These are phyloP conservation scores for Xylaria multiplex DNA, from an alignment of 2,329 filamentous ascomycete genomes.

Conservation along the genomic window DNA sequence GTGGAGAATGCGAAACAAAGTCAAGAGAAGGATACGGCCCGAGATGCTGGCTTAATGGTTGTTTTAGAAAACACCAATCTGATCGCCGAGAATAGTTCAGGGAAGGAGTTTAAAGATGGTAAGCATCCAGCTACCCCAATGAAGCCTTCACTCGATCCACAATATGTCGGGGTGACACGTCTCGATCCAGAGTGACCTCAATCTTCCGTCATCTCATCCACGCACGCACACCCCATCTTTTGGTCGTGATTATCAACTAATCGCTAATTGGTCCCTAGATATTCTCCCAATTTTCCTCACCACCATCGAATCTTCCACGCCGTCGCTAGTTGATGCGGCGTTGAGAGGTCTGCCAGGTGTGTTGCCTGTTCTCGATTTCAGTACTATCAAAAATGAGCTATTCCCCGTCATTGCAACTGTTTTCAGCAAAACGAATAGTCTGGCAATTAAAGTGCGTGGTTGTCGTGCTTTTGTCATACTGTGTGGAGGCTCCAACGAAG, in stretches of 20 bases:
- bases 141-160: background rate
- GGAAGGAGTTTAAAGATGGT: conserved; percentile 96
- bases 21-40: conserved; percentile 80
- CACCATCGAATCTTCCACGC: conserved; percentile 88
- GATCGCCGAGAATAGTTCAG: conserved; percentile 82
- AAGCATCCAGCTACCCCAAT: conserved; percentile 23
- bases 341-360: conserved; percentile 81
- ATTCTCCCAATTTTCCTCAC: conserved; percentile 86
- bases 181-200: background rate
- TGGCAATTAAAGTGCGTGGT: conserved; percentile 93
- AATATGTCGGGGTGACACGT: background rate
- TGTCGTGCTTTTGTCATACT: conserved; percentile 90
- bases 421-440: conserved; percentile 91
- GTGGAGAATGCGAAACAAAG: conserved; percentile 66
- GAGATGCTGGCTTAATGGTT: conserved; percentile 91
- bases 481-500: conserved; percentile 77
- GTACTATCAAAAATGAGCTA: conserved; percentile 94
- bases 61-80: conserved; percentile 83
- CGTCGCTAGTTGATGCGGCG: conserved; percentile 86
- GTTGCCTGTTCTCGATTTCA: conserved; percentile 92
- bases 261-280: conserved; percentile 60
- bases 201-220: background rate
- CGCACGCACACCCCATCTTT: background rate
- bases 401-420: conserved; percentile 92
- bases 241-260: background rate